These are phyloP conservation scores for Zasmidium cellare DNA, from an alignment of 2,329 filamentous ascomycete genomes.

Conservation along the genomic window DNA sequence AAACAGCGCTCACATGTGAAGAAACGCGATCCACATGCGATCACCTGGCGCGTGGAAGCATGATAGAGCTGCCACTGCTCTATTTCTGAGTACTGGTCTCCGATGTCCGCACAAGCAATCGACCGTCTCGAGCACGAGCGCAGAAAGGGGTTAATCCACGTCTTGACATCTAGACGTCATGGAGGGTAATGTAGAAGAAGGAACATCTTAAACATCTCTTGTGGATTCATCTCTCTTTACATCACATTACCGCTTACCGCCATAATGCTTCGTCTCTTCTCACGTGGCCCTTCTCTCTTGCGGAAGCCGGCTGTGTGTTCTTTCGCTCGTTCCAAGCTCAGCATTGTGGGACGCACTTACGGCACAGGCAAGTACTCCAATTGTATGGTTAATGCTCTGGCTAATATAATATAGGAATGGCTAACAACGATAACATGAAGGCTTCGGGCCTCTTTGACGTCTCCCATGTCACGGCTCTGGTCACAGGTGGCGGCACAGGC, in stretches of 20 bases:
- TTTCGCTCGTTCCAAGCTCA: background rate
- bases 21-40: no score
- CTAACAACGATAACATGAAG: constrained; percentile 42
- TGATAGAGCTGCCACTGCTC: no score
- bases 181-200: background rate
- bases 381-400: background rate
- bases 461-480: constrained; percentile 46
- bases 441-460: constrained; percentile 47
- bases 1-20: background rate
- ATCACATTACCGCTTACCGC: background rate
- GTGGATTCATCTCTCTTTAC: background rate
- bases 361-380: background rate
- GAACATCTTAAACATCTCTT: background rate
- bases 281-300: background rate
- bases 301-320: background rate
- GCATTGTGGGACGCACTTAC: background rate
- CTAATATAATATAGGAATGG: background rate
- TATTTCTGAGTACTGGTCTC: no score
- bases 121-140: no score
- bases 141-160: no score
- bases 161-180: background rate
- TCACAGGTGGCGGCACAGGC: constrained; percentile 48
- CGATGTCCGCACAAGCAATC: no score
- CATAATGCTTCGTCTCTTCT: constrained; percentile 21
- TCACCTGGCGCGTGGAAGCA: no score